phyloP scores from a whole-genome alignment of 2,329 filamentous ascomycete genomes.

The Aureobasidium lini region DNA sequence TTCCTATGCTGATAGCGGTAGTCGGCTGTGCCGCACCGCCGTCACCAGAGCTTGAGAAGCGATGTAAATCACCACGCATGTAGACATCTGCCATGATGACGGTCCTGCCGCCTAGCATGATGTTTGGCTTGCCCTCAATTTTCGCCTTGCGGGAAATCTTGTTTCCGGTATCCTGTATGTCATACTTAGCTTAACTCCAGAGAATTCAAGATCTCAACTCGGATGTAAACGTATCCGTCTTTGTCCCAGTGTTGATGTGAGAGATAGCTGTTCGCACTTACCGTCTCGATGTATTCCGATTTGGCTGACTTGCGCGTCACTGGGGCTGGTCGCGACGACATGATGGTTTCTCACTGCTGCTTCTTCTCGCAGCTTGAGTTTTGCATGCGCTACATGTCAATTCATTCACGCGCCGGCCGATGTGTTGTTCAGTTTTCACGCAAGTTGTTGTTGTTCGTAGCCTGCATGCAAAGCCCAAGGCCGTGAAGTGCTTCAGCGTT shows the following conservation, averaged over 20 bases:
- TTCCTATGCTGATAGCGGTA: constrained; percentile 71
- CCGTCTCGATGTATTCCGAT: constrained; percentile 95
- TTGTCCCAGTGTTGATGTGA: neutral
- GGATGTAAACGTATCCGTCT: no score
- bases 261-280: constrained; percentile 36
- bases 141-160: constrained; percentile 90
- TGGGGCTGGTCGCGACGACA: constrained; percentile 27
- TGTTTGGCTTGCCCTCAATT: constrained; percentile 93
- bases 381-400: constrained; percentile 9
- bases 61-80: constrained; percentile 79
- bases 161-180: constrained; percentile 84
- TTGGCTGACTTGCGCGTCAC: constrained; percentile 56
- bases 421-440: neutral
- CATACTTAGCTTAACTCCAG: neutral
- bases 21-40: constrained; percentile 22
- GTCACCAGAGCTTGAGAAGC: constrained; percentile 35
- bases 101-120: constrained; percentile 89
- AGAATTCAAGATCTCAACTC: no score
- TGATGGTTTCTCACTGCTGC: neutral
- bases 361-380: neutral
- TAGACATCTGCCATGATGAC: constrained; percentile 94
- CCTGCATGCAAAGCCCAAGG: neutral
- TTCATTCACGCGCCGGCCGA: neutral
- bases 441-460: neutral
- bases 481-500: neutral